phyloP scores from a whole-genome alignment of 2,329 filamentous ascomycete species.

The Acrodontium crateriforme region DNA sequence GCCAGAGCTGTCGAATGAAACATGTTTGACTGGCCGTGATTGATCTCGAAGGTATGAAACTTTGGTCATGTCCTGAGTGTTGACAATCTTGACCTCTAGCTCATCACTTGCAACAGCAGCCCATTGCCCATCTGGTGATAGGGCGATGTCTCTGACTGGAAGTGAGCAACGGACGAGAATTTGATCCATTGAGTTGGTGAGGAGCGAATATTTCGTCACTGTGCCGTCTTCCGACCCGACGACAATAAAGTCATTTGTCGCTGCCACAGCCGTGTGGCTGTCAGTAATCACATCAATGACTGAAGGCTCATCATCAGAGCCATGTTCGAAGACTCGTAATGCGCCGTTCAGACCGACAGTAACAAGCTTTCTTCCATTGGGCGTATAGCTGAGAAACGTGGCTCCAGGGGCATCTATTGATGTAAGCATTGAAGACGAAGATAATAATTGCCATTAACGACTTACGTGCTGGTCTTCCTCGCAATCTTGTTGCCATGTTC shows the following conservation, averaged over 20 bases:
- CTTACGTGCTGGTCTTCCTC: conserved; percentile 48
- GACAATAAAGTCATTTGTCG: conserved; percentile 70
- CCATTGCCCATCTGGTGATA: conserved; percentile 74
- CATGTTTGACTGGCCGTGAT: conserved; percentile 73
- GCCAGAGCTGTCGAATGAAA: conserved; percentile 74
- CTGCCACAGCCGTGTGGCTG: conserved; percentile 65
- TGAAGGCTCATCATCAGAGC: conserved; percentile 79
- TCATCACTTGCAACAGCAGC: conserved; percentile 95
- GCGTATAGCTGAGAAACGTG: conserved; percentile 80
- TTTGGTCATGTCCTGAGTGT: conserved; percentile 60
- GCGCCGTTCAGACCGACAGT: conserved; percentile 91
- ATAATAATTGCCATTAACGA: too few relatives aligned
- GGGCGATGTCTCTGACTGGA: conserved; percentile 70
- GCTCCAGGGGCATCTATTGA: conserved; percentile 64
- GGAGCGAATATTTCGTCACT: conserved; percentile 84
- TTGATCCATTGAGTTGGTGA: conserved; percentile 59
- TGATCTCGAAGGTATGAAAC: conserved; percentile 74
- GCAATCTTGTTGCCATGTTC: conserved; percentile 32
- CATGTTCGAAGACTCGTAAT: conserved; percentile 82
- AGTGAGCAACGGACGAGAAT: conserved; percentile 74
- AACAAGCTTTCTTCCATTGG: conserved; percentile 71
- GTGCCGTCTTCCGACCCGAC: conserved; percentile 88
- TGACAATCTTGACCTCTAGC: conserved; percentile 77
- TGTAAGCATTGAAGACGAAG: conserved; percentile 4
- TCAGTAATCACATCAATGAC: conserved; percentile 88